Percentiles rank a stretch among this genome's conserved stretches.
Conservation (phyloP, 192 early-diverging fungal species). For the Coemansia sp. region DNA sequence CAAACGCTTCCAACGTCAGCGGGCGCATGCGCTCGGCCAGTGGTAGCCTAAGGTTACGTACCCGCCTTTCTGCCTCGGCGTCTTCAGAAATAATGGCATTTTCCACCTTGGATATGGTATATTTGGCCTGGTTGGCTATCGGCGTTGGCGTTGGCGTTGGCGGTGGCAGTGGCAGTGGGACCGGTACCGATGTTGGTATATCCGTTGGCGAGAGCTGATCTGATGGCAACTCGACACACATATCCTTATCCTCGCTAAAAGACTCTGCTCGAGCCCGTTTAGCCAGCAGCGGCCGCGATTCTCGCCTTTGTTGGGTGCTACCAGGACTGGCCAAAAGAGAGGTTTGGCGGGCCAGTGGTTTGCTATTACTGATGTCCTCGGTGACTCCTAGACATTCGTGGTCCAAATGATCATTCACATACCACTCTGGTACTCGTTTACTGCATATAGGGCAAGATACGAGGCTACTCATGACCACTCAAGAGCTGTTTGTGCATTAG, state of each 20-base stretch:
- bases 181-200: not conserved
- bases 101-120: not conserved
- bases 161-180: not conserved
- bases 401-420: slow-evolving; percentile 50
- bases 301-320: not conserved
- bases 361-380: not conserved
- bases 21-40: slow-evolving; percentile 52
- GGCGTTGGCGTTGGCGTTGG: no score
- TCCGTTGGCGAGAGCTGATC: not conserved
- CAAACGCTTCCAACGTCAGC: slow-evolving; percentile 61
- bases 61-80: slow-evolving; percentile 15
- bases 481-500: not conserved
- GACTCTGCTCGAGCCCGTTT: not conserved
- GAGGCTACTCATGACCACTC: slow-evolving; percentile 17
- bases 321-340: not conserved
- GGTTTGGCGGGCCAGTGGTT: not conserved
- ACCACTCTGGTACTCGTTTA: slow-evolving; percentile 46
- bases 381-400: slow-evolving; percentile 20
- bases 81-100: not conserved
- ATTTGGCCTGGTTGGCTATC: not conserved
- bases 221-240: not conserved
- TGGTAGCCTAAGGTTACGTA: slow-evolving; percentile 28
- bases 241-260: not conserved
- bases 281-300: not conserved
- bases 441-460: slow-evolving; percentile 42